phyloP scores from a whole-genome alignment of 805 yeast genomes.

The Candida adriatica region DNA sequence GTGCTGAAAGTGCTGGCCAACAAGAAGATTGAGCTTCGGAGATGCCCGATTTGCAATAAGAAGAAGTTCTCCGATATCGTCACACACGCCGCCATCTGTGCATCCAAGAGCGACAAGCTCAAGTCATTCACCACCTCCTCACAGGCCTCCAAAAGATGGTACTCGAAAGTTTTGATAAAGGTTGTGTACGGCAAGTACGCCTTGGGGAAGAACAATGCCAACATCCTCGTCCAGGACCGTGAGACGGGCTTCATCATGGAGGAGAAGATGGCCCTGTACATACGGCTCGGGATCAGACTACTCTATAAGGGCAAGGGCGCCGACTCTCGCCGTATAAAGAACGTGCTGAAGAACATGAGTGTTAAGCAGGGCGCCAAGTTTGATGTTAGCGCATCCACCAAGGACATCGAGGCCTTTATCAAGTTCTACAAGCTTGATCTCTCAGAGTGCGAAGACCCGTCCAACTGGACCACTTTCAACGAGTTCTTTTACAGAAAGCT shows the following conservation, averaged over 20 bases:
- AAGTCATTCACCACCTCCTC: slow-evolving; percentile 71
- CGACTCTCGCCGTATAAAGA: slow-evolving; percentile 50
- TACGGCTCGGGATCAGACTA: slow-evolving; percentile 79
- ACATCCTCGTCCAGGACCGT: slow-evolving; percentile 89
- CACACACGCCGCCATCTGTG: slow-evolving; percentile 86
- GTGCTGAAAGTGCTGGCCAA: slow-evolving; percentile 45
- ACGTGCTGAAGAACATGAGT: slow-evolving; percentile 58
- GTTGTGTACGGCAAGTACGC: slow-evolving; percentile 83
- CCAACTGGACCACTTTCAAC: slow-evolving; percentile 62
- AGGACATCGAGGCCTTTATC: slow-evolving; percentile 69
- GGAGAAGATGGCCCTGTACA: slow-evolving; percentile 87
- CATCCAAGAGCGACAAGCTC: slow-evolving; percentile 67
- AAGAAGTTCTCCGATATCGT: slow-evolving; percentile 63
- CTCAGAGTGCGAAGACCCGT: slow-evolving; percentile 54
- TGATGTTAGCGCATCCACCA: slow-evolving; percentile 60
- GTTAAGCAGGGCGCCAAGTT: slow-evolving; percentile 80
- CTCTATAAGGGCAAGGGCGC: slow-evolving; percentile 71
- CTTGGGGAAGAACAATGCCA: slow-evolving; percentile 86
- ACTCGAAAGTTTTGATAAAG: slow-evolving; percentile 72
- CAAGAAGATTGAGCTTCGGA: slow-evolving; percentile 28
- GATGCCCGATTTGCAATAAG: slow-evolving; percentile 84
- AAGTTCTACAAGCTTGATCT: slow-evolving; percentile 77
- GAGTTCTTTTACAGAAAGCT: slow-evolving; percentile 82
- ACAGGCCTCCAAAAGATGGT: slow-evolving; percentile 86
- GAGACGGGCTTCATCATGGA: slow-evolving; percentile 83